phyloP scores from a whole-genome alignment of 116 monocot species.

The Zostera marina region DNA sequence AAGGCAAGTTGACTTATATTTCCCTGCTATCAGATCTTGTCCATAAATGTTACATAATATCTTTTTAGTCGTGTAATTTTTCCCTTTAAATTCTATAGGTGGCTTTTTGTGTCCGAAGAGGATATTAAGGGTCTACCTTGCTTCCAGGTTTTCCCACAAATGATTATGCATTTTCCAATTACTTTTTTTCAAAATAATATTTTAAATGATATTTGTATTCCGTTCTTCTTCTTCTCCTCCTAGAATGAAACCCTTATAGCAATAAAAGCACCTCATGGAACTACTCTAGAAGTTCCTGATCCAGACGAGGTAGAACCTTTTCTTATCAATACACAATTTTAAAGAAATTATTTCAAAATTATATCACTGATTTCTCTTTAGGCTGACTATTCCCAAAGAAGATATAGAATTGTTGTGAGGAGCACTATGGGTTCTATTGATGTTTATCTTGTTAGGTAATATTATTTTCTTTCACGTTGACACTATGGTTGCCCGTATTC shows the following conservation, averaged over 20 bases:
- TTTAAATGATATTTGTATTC: background rate
- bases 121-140: constrained; percentile 85
- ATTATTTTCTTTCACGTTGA: background rate
- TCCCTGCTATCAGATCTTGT: background rate
- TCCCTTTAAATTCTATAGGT: constrained; percentile 26
- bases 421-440: constrained; percentile 93
- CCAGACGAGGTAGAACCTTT: constrained; percentile 67
- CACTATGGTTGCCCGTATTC: background rate
- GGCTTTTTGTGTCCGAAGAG: constrained; percentile 98
- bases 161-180: background rate
- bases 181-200: background rate
- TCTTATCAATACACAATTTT: background rate
- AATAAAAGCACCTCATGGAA: constrained; percentile 98
- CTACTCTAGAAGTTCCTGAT: constrained; percentile 96
- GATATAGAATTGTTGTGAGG: constrained; percentile 88
- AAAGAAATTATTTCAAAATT: background rate
- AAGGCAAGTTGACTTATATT: constrained; percentile 23
- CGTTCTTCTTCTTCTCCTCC: constrained; percentile 3
- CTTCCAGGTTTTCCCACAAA: constrained; percentile 63
- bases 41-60: background rate
- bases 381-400: constrained; percentile 84
- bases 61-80: background rate
- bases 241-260: constrained; percentile 95
- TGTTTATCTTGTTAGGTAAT: constrained; percentile 96
- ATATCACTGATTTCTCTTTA: constrained; percentile 9